Evolutionary conservation across 2,329 filamentous ascomycete genomes (phyloP).

Genomic region (Botrytis deweyae): DNA sequence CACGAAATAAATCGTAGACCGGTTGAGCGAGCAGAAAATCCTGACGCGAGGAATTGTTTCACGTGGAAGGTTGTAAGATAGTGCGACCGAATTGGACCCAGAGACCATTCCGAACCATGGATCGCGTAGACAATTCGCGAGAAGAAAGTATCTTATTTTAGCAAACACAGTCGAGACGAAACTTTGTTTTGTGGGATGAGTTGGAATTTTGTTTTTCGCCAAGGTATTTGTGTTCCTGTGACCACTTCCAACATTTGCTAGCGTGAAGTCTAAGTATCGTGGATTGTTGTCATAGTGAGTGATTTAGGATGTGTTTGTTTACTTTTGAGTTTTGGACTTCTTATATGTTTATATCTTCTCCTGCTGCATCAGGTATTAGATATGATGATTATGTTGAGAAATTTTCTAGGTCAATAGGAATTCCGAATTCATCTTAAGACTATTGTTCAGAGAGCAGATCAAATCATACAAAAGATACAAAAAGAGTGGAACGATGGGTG

Average conservation of each 20-base stretch:
- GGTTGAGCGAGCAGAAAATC: not conserved
- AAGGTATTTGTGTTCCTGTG: not conserved
- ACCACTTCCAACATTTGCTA: not conserved
- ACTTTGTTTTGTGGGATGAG: not conserved
- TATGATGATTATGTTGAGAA: not conserved
- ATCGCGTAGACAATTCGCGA: not conserved
- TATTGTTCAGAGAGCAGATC: not conserved
- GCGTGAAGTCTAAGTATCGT: not conserved
- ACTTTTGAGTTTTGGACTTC: not conserved
- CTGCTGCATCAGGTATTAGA: fast-evolving
- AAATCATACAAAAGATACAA: fast-evolving
- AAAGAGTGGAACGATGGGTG: not conserved
- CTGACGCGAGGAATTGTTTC: not conserved
- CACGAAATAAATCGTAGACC: not conserved
- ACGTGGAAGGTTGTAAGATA: not conserved
- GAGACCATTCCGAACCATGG: not conserved
- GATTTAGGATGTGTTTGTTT: not conserved
- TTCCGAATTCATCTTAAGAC: not conserved
- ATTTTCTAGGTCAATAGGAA: not conserved
- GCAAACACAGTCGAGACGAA: not conserved
- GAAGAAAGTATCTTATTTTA: not conserved
- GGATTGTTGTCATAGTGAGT: not conserved
- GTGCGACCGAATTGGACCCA: not conserved
- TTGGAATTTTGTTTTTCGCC: not conserved
- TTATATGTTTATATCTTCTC: not conserved